Percentiles rank a stretch among this genome's conserved stretches.
These are phyloP conservation scores for Vicia sativa DNA, from an alignment of 306 rosid genomes.

Conservation along the genomic window DNA sequence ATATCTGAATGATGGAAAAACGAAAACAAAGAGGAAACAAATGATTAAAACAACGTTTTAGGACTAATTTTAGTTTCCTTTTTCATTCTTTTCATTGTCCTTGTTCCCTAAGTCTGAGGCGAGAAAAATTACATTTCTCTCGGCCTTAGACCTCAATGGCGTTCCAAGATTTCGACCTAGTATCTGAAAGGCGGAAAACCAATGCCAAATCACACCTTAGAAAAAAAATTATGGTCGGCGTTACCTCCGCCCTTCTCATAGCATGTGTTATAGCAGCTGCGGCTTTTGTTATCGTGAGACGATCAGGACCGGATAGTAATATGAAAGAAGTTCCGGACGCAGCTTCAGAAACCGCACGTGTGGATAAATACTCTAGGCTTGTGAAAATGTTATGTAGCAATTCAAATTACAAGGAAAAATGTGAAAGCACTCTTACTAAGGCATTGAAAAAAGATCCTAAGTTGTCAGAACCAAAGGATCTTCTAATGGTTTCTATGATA, in stretches of 20 bases:
- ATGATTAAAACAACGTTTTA: background rate
- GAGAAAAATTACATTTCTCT: constrained; percentile 41
- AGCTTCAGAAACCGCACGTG: background rate
- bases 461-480: constrained; percentile 45
- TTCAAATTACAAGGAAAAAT: constrained; percentile 53
- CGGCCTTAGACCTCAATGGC: constrained; percentile 76
- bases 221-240: constrained; percentile 44
- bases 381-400: constrained; percentile 49
- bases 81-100: background rate
- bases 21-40: background rate
- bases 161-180: constrained; percentile 76
- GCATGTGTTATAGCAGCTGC: constrained; percentile 45
- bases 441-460: constrained; percentile 25
- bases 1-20: background rate
- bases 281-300: constrained; percentile 18
- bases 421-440: constrained; percentile 45
- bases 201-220: constrained; percentile 39
- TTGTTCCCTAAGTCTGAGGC: constrained; percentile 52
- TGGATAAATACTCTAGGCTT: constrained; percentile 7
- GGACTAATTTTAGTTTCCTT: background rate
- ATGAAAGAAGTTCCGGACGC: background rate
- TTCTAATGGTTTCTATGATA: constrained; percentile 47
- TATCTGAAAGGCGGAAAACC: constrained; percentile 55
- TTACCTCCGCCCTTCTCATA: constrained; percentile 38
- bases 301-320: background rate